Evolutionary conservation across 495 filamentous ascomycete genomes (phyloP).

Genomic region (Aspergillus hancockii): DNA sequence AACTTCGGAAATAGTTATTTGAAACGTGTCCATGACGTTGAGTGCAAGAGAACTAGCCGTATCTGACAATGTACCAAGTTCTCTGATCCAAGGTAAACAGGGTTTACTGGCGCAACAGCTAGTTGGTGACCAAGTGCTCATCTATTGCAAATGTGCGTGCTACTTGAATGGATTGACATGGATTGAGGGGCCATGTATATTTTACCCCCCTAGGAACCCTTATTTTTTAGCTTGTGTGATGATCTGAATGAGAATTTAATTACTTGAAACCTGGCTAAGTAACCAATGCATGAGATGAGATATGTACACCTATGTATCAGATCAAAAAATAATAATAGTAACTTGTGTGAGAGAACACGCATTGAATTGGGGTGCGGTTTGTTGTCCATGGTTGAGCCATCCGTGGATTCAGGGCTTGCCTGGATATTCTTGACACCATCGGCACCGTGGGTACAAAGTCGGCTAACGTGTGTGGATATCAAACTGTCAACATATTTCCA

Average conservation of each 20-base stretch:
- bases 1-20: neutral
- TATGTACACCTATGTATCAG: neutral
- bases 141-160: neutral
- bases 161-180: neutral
- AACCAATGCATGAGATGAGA: neutral
- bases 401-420: neutral
- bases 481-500: neutral
- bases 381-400: neutral
- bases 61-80: neutral
- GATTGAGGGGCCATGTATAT: neutral
- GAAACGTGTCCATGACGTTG: neutral
- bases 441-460: neutral
- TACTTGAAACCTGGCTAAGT: neutral
- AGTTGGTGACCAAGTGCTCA: neutral
- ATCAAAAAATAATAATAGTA: neutral
- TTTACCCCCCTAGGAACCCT: too few relatives aligned
- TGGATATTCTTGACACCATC: neutral
- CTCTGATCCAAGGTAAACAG: neutral
- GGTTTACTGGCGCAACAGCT: neutral
- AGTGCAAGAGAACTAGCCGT: neutral
- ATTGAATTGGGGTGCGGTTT: neutral
- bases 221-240: neutral
- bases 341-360: neutral
- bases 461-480: neutral
- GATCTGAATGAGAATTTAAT: neutral